phyloP scores from a whole-genome alignment of 2,329 filamentous ascomycete species.

The Ophiostoma australiae region DNA sequence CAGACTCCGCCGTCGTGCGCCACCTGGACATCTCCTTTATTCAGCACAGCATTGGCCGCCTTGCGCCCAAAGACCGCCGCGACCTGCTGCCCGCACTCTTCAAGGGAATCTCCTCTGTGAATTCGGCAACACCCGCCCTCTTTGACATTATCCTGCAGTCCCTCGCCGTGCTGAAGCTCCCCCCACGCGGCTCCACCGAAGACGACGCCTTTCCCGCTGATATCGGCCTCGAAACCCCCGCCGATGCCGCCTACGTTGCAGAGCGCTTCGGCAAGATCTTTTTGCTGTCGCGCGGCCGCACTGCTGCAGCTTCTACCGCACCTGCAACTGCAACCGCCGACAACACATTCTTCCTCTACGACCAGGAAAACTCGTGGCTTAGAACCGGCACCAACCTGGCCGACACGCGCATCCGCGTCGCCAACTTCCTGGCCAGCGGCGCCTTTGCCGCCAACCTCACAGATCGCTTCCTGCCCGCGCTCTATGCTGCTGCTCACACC shows the following conservation, averaged over 20 bases:
- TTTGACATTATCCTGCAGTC: conserved; percentile 80
- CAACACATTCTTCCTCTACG: conserved; percentile 62
- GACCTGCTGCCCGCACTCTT: conserved; percentile 68
- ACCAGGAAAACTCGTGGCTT: conserved; percentile 66
- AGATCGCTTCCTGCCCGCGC: conserved; percentile 70
- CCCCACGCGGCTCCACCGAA: conserved; percentile 71
- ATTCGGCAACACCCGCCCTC: conserved; percentile 52
- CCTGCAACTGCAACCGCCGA: conserved; percentile 38
- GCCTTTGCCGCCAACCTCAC: conserved; percentile 52
- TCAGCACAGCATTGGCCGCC: conserved; percentile 64
- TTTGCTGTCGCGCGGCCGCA: conserved; percentile 44
- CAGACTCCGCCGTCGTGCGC: conserved; percentile 67
- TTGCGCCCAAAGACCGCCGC: conserved; percentile 56
- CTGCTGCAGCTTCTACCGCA: no score
- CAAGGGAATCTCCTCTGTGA: conserved; percentile 59
- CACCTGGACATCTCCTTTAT: conserved; percentile 88
- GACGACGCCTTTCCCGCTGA: conserved; percentile 62
- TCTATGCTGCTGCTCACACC: conserved; percentile 76
- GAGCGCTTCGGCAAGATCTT: conserved; percentile 73
- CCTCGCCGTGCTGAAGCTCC: conserved; percentile 65
- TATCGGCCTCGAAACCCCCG: conserved; percentile 59
- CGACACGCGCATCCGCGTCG: conserved; percentile 64
- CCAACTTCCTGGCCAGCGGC: conserved; percentile 73
- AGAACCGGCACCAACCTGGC: conserved; percentile 56
- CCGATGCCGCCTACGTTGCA: conserved; percentile 70